Base-by-base conservation (phyloP, 1,139 yeast species). In the Pichia sp. region DNA sequence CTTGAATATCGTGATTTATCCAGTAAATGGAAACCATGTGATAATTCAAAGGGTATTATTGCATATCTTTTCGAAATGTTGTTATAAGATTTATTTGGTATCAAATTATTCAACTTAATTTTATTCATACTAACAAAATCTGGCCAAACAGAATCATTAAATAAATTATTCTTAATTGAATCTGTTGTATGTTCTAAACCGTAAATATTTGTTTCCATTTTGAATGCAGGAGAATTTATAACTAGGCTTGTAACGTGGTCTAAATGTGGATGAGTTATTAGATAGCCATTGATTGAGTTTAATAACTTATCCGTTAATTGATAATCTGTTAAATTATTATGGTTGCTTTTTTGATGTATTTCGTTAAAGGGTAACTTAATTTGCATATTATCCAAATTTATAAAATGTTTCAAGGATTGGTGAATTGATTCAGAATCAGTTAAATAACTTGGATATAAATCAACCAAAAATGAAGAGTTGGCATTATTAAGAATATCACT, bases 91-190 rank as follows among this genome's bases (percentile, higher is more conserved):
- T 30, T n/a, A 16, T 46, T 46, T 5, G 29, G 41, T 19, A 36
- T 41, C 10, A 57, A 49, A 7, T 42, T 39, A 19, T 58, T 42
- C 27, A 57, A 39, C 3, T 53, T 42, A n/a, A 61, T 48, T 28
- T 56, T 42, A 9, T 50, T 50, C 47, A 51, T 48, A 9, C 70
- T 66, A 9, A 77, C 74, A 68, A 84, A 69, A 59, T 85, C 77
- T 5, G 97, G 97, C 97, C 97, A 90, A 5, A 87, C 73, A 8
- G 72, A 62, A 44, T 86, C 89, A 66, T 90, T 90, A 69, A 89
- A 89, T 0, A 87, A 68, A 64, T 83, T 77, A 3, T 67, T 65
- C 55, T 75, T 69, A 25, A 90, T 65, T 0, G 83, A 77, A 14
- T 73, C 69, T 1, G 81, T 70, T 0, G 95, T 83, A 31, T 72